phyloP scores from a whole-genome alignment of 129 eudicot genomes.

The Calendula officinalis region DNA sequence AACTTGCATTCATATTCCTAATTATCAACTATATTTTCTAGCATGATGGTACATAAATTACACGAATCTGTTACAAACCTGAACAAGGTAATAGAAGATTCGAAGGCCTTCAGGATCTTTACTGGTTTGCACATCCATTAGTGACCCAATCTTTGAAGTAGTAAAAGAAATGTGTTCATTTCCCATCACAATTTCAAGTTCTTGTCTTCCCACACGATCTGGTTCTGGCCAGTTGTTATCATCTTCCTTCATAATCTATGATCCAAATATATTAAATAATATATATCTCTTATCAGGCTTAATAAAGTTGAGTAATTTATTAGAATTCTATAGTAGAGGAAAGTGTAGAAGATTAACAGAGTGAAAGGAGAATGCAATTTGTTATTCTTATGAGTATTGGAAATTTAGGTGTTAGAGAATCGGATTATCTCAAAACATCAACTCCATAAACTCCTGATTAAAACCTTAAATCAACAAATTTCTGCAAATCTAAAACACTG shows the following conservation, averaged over 20 bases:
- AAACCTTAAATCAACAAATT: neutral
- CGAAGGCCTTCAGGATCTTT: constrained; percentile 99
- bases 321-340: neutral
- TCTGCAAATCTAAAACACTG: neutral
- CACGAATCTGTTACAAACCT: constrained; percentile 49
- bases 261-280: neutral
- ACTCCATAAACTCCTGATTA: neutral
- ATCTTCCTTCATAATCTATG: constrained; percentile 98
- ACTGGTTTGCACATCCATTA: constrained; percentile 96
- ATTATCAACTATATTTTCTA: neutral
- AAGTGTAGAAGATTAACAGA: constrained; percentile 1
- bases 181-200: constrained; percentile 99
- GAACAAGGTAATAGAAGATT: constrained; percentile 96
- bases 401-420: neutral
- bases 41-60: neutral
- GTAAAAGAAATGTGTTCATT: constrained; percentile 96
- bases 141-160: constrained; percentile 98
- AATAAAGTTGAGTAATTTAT: neutral
- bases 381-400: neutral
- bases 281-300: neutral
- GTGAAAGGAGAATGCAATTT: neutral
- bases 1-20: constrained; percentile 1
- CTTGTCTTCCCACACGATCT: constrained; percentile 94
- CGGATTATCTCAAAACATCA: neutral
- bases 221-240: constrained; percentile 99